Percentiles rank a stretch among this genome's conserved stretches.
These are phyloP conservation scores for Vaucheria bursata DNA, from an alignment of 352 stramenopile genomes.

Conservation along the genomic window DNA sequence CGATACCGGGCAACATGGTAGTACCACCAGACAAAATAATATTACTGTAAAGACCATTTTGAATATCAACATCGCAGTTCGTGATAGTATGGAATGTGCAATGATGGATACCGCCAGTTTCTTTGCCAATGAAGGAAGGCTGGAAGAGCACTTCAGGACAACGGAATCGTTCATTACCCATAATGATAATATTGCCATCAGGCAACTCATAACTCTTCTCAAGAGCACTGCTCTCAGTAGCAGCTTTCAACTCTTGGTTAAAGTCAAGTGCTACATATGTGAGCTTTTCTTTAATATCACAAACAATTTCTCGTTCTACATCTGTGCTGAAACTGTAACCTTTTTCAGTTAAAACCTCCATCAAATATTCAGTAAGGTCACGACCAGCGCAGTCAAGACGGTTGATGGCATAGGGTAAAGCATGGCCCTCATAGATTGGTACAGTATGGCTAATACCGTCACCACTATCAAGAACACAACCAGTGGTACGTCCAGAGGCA, in stretches of 20 bases:
- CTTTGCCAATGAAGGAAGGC: conserved; percentile 78
- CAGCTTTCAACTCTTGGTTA: neutral
- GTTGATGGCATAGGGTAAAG: conserved; percentile 81
- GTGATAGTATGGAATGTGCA: conserved; percentile 74
- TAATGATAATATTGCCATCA: conserved; percentile 35
- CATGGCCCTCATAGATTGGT: conserved; percentile 89
- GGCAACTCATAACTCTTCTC: conserved; percentile 41
- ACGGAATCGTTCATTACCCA: conserved; percentile 60
- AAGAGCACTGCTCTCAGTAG: neutral
- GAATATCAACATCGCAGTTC: conserved; percentile 79
- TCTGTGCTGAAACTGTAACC: conserved; percentile 54
- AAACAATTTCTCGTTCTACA: conserved; percentile 55
- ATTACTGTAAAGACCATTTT: conserved; percentile 8
- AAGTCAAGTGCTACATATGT: conserved; percentile 26
- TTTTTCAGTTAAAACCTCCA: conserved; percentile 56
- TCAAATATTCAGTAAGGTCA: conserved; percentile 85
- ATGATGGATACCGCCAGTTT: conserved; percentile 74
- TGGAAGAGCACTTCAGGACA: conserved; percentile 59
- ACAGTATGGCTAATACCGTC: conserved; percentile 70
- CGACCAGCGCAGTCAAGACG: conserved; percentile 81
- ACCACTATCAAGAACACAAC: conserved; percentile 71
- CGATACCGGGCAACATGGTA: conserved; percentile 85
- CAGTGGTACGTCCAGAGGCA: conserved; percentile 67
- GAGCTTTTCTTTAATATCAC: conserved; percentile 70
- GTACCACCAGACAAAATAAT: conserved; percentile 73